Conservation (phyloP, 768 basidiomycete genomes). For the Lactifluus pinguis region DNA sequence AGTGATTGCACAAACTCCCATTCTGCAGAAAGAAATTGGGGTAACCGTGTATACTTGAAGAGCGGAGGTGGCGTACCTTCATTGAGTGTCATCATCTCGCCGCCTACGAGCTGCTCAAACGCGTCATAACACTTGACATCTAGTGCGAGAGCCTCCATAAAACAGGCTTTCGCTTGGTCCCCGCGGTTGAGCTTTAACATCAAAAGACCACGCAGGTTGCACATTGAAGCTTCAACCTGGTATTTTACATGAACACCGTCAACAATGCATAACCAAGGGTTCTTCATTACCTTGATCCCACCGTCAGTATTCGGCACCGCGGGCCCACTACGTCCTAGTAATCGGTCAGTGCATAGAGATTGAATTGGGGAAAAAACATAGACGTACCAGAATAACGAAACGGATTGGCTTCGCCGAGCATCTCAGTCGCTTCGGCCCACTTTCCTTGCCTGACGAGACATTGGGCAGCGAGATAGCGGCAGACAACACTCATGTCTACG, state of each 20-base stretch:
- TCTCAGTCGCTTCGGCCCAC: constrained; percentile 85
- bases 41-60: not conserved
- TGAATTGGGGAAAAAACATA: constrained; percentile 10
- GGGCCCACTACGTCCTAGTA: constrained; percentile 51
- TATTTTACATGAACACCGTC: not conserved
- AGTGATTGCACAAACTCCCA: constrained; percentile 93
- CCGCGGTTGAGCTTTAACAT: constrained; percentile 91
- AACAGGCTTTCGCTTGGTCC: constrained; percentile 86
- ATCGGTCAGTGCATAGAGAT: not conserved
- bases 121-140: constrained; percentile 98
- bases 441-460: constrained; percentile 89
- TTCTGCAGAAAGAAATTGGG: constrained; percentile 45
- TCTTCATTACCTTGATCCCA: constrained; percentile 72
- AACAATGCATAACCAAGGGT: not conserved
- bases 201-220: constrained; percentile 83
- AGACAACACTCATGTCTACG: constrained; percentile 91
- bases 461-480: constrained; percentile 93
- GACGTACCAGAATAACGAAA: constrained; percentile 58
- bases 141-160: constrained; percentile 89
- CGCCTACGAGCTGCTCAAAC: constrained; percentile 80
- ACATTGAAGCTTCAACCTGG: constrained; percentile 96
- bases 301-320: constrained; percentile 79
- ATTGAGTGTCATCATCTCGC: constrained; percentile 92
- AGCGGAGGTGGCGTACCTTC: constrained; percentile 57
- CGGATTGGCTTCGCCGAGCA: constrained; percentile 89